Evolutionary conservation across 495 filamentous ascomycete species (phyloP).

Genomic region (Aspergillus cavernicola): DNA sequence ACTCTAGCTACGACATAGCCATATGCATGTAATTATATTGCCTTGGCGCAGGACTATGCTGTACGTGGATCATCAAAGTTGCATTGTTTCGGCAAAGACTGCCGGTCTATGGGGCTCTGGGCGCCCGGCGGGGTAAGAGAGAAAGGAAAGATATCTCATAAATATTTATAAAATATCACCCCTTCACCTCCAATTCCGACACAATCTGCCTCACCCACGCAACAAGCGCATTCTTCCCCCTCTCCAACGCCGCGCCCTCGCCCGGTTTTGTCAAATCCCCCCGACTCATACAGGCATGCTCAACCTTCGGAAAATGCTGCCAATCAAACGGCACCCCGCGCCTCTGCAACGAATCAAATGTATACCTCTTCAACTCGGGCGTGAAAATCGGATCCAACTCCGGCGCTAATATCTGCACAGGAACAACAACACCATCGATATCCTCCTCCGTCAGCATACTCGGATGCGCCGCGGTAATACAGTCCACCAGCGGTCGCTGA

Average conservation of each 20-base stretch:
- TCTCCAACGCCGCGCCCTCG: not conserved
- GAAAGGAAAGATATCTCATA: no score
- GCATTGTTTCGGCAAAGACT: no score
- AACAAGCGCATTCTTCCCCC: conserved; percentile 1
- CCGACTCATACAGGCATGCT: conserved; percentile 47
- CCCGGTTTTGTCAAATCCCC: conserved; percentile 37
- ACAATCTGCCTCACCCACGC: not conserved
- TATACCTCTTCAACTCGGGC: conserved; percentile 47
- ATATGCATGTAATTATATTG: no score
- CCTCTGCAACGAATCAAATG: conserved; percentile 38
- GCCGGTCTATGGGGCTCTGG: no score
- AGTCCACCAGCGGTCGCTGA: conserved; percentile 43
- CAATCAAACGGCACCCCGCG: conserved; percentile 50
- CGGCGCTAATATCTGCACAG: conserved; percentile 56
- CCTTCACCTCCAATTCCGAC: not conserved
- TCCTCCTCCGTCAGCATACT: conserved; percentile 45
- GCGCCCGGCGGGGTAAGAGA: no score
- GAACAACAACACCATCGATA: conserved; percentile 47
- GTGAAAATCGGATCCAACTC: conserved; percentile 48
- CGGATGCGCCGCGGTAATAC: conserved; percentile 51
- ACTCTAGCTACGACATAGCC: no score
- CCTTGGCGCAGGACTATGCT: no score
- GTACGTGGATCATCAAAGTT: no score
- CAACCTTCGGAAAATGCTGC: conserved; percentile 51
- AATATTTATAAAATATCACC: no score